Conservation (phyloP, 2,329 filamentous ascomycete species). For the Aulographum hederae region DNA sequence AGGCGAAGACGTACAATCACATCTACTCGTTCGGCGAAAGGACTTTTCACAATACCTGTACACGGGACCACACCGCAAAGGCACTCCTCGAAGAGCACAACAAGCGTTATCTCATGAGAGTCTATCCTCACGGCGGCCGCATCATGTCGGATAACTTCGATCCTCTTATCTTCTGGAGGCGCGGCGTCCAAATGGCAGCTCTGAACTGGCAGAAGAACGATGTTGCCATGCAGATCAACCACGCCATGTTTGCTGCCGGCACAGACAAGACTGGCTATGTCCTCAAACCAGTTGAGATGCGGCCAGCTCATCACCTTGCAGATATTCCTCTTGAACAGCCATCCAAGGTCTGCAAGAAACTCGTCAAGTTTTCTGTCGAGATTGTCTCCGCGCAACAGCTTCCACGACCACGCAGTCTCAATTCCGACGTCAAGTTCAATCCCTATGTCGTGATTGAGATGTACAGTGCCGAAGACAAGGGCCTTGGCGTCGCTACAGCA, state of each 20-base stretch:
- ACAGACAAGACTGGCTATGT: conserved; percentile 81
- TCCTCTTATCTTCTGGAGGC: conserved; percentile 81
- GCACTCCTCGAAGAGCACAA: conserved; percentile 75
- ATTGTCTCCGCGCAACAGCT: conserved; percentile 90
- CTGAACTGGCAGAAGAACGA: conserved; percentile 98
- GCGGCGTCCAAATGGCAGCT: conserved; percentile 93
- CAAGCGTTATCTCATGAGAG: conserved; percentile 75
- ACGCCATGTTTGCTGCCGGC: conserved; percentile 90
- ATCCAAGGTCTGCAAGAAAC: conserved; percentile 55
- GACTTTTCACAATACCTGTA: conserved; percentile 64
- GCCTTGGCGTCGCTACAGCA: conserved; percentile 49
- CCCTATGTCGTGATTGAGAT: conserved; percentile 92
- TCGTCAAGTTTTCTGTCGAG: conserved; percentile 70
- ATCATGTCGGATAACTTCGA: conserved; percentile 88
- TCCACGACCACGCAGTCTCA: conserved; percentile 55
- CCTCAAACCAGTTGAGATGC: conserved; percentile 74
- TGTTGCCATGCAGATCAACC: conserved; percentile 85
- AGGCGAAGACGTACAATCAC: conserved; percentile 80
- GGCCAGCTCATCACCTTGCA: conserved; percentile 16
- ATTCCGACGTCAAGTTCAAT: conserved; percentile 61
- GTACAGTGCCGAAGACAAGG: conserved; percentile 83
- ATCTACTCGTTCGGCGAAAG: conserved; percentile 90
- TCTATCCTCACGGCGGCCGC: conserved; percentile 73
- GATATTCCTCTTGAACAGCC: conserved; percentile 8
- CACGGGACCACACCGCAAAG: conserved; percentile 57